These are phyloP conservation scores for Salix brachista DNA, from an alignment of 345 rosid species.

Conservation along the genomic window DNA sequence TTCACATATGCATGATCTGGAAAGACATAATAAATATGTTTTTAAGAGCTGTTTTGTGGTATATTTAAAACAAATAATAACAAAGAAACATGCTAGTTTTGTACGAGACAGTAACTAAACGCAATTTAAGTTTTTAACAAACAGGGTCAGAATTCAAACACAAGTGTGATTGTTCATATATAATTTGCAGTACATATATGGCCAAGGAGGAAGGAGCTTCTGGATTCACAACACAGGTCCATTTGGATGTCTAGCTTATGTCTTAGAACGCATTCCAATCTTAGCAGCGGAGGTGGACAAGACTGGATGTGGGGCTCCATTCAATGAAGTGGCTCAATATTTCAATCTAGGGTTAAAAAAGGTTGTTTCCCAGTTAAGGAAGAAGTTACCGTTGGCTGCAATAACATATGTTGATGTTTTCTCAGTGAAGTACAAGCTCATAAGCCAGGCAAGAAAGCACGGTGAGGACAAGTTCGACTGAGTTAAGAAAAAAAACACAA, in stretches of 20 bases:
- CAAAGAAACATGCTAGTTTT: too few relatives aligned
- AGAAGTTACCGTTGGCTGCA: constrained; percentile 47
- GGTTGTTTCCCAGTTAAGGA: constrained; percentile 39
- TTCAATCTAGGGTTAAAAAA: constrained; percentile 43
- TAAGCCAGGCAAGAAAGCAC: constrained; percentile 42
- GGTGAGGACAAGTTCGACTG: constrained; percentile 26
- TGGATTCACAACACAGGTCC: constrained; percentile 86
- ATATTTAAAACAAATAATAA: too few relatives aligned
- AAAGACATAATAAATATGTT: too few relatives aligned
- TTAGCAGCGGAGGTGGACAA: constrained; percentile 35
- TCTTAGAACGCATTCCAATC: constrained; percentile 41
- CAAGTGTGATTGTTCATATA: too few relatives aligned
- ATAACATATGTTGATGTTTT: constrained; percentile 63
- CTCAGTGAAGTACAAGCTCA: constrained; percentile 50
- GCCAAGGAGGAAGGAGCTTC: constrained; percentile 63
- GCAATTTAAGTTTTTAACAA: too few relatives aligned
- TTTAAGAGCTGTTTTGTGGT: too few relatives aligned
- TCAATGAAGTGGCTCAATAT: constrained; percentile 53
- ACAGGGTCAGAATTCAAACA: too few relatives aligned
- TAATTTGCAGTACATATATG: constrained; percentile 39
- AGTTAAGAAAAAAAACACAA: too few relatives aligned
- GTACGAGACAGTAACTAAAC: too few relatives aligned
- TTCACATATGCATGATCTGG: too few relatives aligned
- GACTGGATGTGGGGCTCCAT: constrained; percentile 59
- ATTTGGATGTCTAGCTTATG: constrained; percentile 60